phyloP scores from a whole-genome alignment of 768 basidiomycete genomes.

The Mycena galericulata region DNA sequence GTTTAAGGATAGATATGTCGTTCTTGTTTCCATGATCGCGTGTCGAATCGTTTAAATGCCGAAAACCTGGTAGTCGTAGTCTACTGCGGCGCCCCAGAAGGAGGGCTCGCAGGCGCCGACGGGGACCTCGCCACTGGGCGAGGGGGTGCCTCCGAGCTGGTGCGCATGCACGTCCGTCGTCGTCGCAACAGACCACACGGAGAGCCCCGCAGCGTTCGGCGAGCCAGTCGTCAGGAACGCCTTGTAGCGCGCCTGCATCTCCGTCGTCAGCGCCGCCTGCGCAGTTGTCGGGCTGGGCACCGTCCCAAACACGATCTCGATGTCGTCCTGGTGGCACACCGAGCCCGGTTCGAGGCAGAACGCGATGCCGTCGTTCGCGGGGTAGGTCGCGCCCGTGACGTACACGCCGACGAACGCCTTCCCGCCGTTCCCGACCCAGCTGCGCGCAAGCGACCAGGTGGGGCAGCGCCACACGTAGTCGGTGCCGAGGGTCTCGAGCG shows the following conservation, averaged over 20 bases:
- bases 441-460: constrained; percentile 76
- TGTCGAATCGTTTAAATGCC: constrained; percentile 47
- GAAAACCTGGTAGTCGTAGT: constrained; percentile 81
- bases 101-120: constrained; percentile 70
- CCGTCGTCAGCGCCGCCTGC: constrained; percentile 69
- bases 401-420: constrained; percentile 76
- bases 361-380: constrained; percentile 66
- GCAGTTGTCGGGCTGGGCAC: constrained; percentile 63
- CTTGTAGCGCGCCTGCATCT: constrained; percentile 78
- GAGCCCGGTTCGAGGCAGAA: constrained; percentile 67
- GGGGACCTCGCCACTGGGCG: constrained; percentile 53
- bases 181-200: constrained; percentile 67
- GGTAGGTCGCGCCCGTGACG: constrained; percentile 76
- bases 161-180: constrained; percentile 66
- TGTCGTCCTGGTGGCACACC: constrained; percentile 88
- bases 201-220: constrained; percentile 66
- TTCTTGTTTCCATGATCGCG: not conserved
- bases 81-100: constrained; percentile 75
- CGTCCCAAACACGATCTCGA: constrained; percentile 80
- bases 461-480: constrained; percentile 81
- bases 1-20: not conserved
- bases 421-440: constrained; percentile 75
- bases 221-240: constrained; percentile 72
- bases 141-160: constrained; percentile 65
- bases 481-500: constrained; percentile 70